Base-by-base conservation (phyloP, 2,329 filamentous ascomycete species). In the Gremmenia infestans region DNA sequence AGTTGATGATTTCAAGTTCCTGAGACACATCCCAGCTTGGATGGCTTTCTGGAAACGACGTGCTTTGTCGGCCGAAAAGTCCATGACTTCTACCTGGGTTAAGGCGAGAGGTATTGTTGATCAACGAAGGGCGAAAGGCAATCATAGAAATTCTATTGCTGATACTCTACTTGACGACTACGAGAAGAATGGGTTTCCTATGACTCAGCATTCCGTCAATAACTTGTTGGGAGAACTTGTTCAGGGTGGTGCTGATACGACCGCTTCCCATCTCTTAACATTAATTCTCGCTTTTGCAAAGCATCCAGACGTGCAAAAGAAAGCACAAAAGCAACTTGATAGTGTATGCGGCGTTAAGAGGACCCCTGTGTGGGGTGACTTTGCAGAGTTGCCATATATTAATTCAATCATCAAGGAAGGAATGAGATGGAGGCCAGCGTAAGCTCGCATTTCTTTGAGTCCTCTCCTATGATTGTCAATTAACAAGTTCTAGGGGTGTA, bases 161-260 rank as follows among this genome's bases (percentile, higher is more conserved):
- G 28, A 32, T 32, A 32, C 28, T 11, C 7, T 22, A 52, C 28
- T 36, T 40, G 35, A 32, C 9, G 9, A 32, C 28, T 32, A 32
- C 9, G 28, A 32, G 28, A 32, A 32, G 9, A 32, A 32, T 32
- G 28, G 28, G 3, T 32, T 32, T 11, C 28, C 28, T 32, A 32
- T 32, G 28, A 32, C 28, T 32, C 28, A 32, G 28, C 28, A 32
- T 17, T 48, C 43, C 39, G 50, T 50, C 15, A 50, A 56, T 22
- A 52, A 39, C 15, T 5, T 48, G 2, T 67, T 76, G 60, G 76
- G 77, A 72, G 74, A 74, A 17, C 76, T 76, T 50, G 36, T 46
- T 25, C 65, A 70, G 37, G 70, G 66, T 2, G 70, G 69, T 3
- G 66, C 71, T 0, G 74, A 76, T 54, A 76, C 73, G 0, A 71